Base-by-base conservation (phyloP, 495 filamentous ascomycete species). In the Penicillium soppii region DNA sequence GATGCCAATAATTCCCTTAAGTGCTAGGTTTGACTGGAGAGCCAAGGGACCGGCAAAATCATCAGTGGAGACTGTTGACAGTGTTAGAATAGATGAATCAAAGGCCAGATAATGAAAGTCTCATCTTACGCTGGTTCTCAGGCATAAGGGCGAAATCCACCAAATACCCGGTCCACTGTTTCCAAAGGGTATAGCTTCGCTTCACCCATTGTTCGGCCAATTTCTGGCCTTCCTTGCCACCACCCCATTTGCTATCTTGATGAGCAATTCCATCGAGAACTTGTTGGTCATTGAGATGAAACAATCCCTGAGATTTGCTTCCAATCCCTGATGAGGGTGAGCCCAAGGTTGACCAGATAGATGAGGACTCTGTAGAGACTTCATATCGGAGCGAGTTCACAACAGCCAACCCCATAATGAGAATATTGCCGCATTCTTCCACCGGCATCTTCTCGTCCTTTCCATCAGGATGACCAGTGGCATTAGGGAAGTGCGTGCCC, bases 371-470 rank as follows among this genome's bases (percentile, higher is more conserved):
- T 10, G 81, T 78, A 45, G 83, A 72, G 3, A 78, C 77, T 41
- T 84, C 74, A 54, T 94, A 91, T 23, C 70, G 80, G 22, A 96
- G 71, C 1, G 89, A 87, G 59, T 96, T 95, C 9, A 88, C 86
- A 37, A 96, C 71, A 0, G 90, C 87, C 41, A 97, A 74, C 0
- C 86, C 91, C 92, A 97, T 95, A 65, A 96, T 95, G 27, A 97
- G 71, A 76, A 97, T 97, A 57, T 97, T 89, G 3, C 92, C 92
- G 58, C 92, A 96, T 62, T 97, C 92, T 60, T 97, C 92, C 2
- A 97, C 89, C 0, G 92, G 92, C 92, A 97, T 97, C 51, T 96
- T 92, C 64, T 97, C 92, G 52, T 97, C 92, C 1, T 76, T 76
- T 9, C 92, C 92, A 57, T 95, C 91, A 1, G 82, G 69, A 66